Percentiles rank a stretch among this genome's conserved stretches.
phyloP scores from a whole-genome alignment of 148 eudicot genomes.

The Agrostemma githago region DNA sequence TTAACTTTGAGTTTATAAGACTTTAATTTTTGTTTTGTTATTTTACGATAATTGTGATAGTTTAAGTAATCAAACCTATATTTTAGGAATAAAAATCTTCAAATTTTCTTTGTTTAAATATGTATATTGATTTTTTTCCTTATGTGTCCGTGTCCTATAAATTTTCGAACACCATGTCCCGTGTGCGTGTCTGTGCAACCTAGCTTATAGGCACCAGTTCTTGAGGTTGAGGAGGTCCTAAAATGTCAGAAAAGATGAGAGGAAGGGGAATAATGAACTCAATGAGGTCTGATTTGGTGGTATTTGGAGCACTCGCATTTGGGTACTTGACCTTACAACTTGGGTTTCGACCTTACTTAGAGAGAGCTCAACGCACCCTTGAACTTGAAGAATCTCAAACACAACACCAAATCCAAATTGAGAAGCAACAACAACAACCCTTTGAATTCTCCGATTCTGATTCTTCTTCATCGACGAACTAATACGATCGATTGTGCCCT shows the following conservation, averaged over 20 bases:
- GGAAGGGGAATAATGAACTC: slow-evolving; percentile 56
- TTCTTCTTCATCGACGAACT: neutral
- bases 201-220: too few relatives aligned
- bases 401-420: neutral
- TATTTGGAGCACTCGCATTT: slow-evolving; percentile 67
- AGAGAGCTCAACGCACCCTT: slow-evolving; percentile 40
- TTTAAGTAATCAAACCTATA: too few relatives aligned
- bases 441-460: slow-evolving; percentile 17
- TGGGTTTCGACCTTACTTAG: slow-evolving; percentile 64
- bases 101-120: too few relatives aligned
- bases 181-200: too few relatives aligned
- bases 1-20: too few relatives aligned
- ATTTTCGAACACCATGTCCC: too few relatives aligned
- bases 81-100: too few relatives aligned
- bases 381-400: slow-evolving; percentile 14
- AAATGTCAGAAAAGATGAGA: slow-evolving; percentile 30
- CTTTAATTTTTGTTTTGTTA: too few relatives aligned
- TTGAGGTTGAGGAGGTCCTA: too few relatives aligned
- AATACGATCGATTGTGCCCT: neutral
- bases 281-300: slow-evolving; percentile 71
- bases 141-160: too few relatives aligned
- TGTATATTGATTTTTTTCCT: too few relatives aligned
- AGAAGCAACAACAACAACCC: neutral
- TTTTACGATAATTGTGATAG: too few relatives aligned
- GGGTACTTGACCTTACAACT: slow-evolving; percentile 59